Conservation (phyloP, 2,329 filamentous ascomycete species). For the Didymella pinodella region DNA sequence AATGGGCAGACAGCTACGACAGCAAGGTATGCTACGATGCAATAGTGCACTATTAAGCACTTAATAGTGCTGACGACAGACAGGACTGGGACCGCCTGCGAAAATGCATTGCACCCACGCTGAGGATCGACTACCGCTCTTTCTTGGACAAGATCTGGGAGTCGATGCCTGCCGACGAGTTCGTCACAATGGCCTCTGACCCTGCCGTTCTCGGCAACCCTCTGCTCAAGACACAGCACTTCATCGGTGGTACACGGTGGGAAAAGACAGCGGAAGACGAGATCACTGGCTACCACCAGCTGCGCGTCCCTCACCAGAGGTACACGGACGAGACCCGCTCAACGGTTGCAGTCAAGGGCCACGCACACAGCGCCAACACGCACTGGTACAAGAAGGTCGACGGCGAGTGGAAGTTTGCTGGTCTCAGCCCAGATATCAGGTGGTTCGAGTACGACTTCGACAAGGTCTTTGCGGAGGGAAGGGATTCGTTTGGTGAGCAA, state of each 20-base stretch:
- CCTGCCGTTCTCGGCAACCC: constrained; percentile 62
- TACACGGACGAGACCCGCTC: constrained; percentile 59
- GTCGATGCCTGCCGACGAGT: constrained; percentile 63
- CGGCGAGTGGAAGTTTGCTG: constrained; percentile 66
- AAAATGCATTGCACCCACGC: constrained; percentile 69
- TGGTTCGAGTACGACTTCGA: constrained; percentile 66
- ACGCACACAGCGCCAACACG: constrained; percentile 63
- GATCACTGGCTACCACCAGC: constrained; percentile 64
- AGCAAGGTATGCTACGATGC: constrained; percentile 56
- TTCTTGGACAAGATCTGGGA: constrained; percentile 65
- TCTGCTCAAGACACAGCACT: constrained; percentile 64
- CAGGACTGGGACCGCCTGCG: constrained; percentile 67
- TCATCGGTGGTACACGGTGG: constrained; percentile 63
- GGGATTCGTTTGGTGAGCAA: constrained; percentile 56
- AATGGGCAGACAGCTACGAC: constrained; percentile 73
- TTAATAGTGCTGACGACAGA: constrained; percentile 1
- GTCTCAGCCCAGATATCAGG: constrained; percentile 61
- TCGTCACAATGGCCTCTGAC: constrained; percentile 61
- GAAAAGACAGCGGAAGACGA: constrained; percentile 58
- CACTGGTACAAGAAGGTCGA: constrained; percentile 66
- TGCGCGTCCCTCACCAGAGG: constrained; percentile 65
- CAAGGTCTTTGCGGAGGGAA: constrained; percentile 60
- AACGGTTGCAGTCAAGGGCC: constrained; percentile 63
- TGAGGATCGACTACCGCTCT: constrained; percentile 72
- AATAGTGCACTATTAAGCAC: neutral